Conservation (phyloP, 1,284 basidiomycete species). For the Xanthoconium separans region DNA sequence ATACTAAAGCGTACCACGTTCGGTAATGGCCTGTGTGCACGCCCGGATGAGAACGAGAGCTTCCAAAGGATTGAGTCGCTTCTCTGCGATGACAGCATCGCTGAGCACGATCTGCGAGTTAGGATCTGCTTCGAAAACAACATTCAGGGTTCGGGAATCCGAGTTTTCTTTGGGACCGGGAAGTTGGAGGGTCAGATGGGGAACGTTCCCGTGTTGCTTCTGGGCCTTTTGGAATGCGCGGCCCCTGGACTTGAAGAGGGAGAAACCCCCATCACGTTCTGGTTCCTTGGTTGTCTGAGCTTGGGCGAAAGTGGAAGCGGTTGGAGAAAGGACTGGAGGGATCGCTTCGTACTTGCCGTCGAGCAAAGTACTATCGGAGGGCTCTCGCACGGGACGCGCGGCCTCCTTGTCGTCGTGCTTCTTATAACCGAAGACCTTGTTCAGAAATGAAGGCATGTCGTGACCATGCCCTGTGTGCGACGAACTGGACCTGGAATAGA, state of each 20-base stretch:
- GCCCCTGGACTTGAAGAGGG: slow-evolving; percentile 51
- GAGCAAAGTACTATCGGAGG: slow-evolving; percentile 45
- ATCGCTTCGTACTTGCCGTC: slow-evolving; percentile 74
- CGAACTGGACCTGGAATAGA: slow-evolving; percentile 6
- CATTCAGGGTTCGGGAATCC: slow-evolving; percentile 46
- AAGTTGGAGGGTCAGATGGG: slow-evolving; percentile 62
- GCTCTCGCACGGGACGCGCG: slow-evolving; percentile 34
- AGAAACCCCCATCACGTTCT: slow-evolving; percentile 41
- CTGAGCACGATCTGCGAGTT: slow-evolving; percentile 44
- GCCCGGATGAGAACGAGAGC: slow-evolving; percentile 59
- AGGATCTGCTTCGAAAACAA: slow-evolving; percentile 59
- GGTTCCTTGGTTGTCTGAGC: slow-evolving; percentile 27
- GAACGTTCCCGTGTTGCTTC: slow-evolving; percentile 26
- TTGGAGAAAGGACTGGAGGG: slow-evolving; percentile 52
- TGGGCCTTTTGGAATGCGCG: slow-evolving; percentile 34
- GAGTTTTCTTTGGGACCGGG: slow-evolving; percentile 49
- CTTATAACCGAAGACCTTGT: slow-evolving; percentile 74
- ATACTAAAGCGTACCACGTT: slow-evolving; percentile 48
- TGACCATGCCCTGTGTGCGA: slow-evolving; percentile 10
- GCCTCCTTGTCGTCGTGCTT: slow-evolving; percentile 55
- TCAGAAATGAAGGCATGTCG: slow-evolving; percentile 70
- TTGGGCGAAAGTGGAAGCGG: slow-evolving; percentile 42
- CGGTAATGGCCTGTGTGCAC: slow-evolving; percentile 60
- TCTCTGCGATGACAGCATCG: slow-evolving; percentile 55
- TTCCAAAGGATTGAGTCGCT: slow-evolving; percentile 57